Conservation (phyloP, 1,139 yeast genomes). For the Candida smagusa region DNA sequence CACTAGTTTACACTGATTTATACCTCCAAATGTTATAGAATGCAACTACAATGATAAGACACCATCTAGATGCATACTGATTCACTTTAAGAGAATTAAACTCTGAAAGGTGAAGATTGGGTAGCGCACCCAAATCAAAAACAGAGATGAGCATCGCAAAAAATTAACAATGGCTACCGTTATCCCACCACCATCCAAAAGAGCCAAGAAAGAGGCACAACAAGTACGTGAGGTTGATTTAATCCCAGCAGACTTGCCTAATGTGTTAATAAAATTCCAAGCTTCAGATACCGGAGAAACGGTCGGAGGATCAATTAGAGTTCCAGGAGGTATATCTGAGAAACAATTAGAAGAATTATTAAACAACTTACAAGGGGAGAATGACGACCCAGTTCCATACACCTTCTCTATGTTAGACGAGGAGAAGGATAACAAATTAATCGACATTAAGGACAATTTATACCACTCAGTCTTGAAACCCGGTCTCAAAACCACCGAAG, state of each 20-base stretch:
- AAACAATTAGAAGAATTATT: constrained; percentile 84
- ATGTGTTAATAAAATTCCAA: constrained; percentile 84
- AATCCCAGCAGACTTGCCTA: constrained; percentile 77
- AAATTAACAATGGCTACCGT: constrained; percentile 78
- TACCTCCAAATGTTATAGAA: too few species aligned
- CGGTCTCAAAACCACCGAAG: constrained; percentile 87
- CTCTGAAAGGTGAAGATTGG: too few species aligned
- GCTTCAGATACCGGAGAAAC: constrained; percentile 94
- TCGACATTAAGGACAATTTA: constrained; percentile 75
- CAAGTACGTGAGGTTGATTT: constrained; percentile 71
- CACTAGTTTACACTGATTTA: too few species aligned
- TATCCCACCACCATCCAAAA: constrained; percentile 90
- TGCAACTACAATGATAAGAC: too few species aligned
- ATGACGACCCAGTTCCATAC: constrained; percentile 88
- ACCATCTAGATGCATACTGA: too few species aligned
- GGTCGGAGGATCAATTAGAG: constrained; percentile 81
- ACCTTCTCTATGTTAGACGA: constrained; percentile 64
- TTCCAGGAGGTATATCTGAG: constrained; percentile 86
- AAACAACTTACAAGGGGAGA: constrained; percentile 63
- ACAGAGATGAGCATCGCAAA: constrained; percentile 4
- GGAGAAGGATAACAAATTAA: constrained; percentile 39
- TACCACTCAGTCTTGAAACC: constrained; percentile 83
- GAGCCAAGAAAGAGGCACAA: constrained; percentile 82
- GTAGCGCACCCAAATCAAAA: too few species aligned
- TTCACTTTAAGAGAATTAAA: too few species aligned